These are phyloP conservation scores for Penicillium brevicompactum DNA, from an alignment of 2,329 filamentous ascomycete species.

Conservation along the genomic window DNA sequence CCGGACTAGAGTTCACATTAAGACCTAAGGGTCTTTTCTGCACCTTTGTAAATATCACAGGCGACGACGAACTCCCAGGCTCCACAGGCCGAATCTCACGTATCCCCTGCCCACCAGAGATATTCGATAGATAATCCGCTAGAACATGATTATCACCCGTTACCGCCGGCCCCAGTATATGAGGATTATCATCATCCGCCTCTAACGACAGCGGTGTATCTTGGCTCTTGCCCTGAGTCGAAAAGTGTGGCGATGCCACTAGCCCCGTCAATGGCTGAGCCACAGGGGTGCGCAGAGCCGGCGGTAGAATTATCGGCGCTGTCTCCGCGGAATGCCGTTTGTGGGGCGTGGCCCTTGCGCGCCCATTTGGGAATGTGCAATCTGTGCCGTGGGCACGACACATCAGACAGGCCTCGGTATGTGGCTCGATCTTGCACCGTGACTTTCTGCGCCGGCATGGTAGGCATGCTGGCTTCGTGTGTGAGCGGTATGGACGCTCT, in stretches of 20 bases:
- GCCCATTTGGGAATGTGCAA: slow-evolving; percentile 13
- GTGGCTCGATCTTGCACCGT: slow-evolving; percentile 12
- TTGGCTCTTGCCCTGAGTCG: background rate
- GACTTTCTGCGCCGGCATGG: slow-evolving; percentile 18
- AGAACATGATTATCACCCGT: slow-evolving; percentile 54
- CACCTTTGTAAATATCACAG: slow-evolving; percentile 22
- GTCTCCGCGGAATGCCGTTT: background rate
- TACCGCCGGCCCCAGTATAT: slow-evolving; percentile 18
- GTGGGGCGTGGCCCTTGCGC: background rate
- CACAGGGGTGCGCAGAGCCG: background rate
- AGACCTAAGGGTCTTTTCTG: slow-evolving; percentile 14
- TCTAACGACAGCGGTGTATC: slow-evolving; percentile 8
- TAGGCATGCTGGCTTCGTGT: slow-evolving; percentile 18
- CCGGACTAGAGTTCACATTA: slow-evolving; percentile 1
- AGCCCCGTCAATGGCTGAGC: background rate
- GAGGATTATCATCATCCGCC: slow-evolving; percentile 16
- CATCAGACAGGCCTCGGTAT: slow-evolving; percentile 13
- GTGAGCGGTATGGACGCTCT: slow-evolving; percentile 18
- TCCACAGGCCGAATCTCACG: slow-evolving; percentile 22
- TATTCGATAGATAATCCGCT: slow-evolving; percentile 52
- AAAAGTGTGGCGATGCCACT: background rate
- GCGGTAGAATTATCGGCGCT: background rate
- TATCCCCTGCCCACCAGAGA: slow-evolving; percentile 20
- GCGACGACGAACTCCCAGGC: slow-evolving; percentile 19
- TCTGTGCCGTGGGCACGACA: slow-evolving; percentile 19